Percentiles rank a stretch among this genome's conserved stretches.
Evolutionary conservation across 108 stramenopile species (phyloP).

Genomic region (Parietichytrium sp.): DNA sequence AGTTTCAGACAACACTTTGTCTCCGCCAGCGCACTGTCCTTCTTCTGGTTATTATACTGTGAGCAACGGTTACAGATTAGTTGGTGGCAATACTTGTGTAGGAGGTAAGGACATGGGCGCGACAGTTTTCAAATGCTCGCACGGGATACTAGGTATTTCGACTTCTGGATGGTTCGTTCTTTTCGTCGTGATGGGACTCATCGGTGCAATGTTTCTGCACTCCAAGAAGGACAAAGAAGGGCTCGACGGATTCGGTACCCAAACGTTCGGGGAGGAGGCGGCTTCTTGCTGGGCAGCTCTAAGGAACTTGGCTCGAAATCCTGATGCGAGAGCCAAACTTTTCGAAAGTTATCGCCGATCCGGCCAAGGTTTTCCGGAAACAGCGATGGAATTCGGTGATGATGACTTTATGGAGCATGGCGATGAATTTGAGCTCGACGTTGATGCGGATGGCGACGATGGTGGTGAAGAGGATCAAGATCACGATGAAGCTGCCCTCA

Average conservation of each 20-base stretch:
- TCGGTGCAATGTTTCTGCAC: background rate
- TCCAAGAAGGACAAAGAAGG: background rate
- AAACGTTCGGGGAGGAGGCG: slow-evolving; percentile 1
- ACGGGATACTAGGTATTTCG: background rate
- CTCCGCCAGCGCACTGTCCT: background rate
- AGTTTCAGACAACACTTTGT: background rate
- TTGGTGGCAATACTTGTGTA: slow-evolving; percentile 22
- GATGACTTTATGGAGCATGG: too few relatives aligned
- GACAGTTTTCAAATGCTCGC: background rate
- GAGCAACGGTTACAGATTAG: slow-evolving; percentile 14
- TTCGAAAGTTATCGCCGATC: too few relatives aligned
- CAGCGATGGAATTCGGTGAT: too few relatives aligned
- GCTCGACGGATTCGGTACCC: background rate
- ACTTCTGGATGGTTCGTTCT: background rate
- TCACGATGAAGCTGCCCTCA: too few relatives aligned
- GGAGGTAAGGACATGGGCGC: background rate
- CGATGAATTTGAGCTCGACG: too few relatives aligned
- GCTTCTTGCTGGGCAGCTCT: background rate
- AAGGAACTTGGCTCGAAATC: background rate
- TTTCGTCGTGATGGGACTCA: background rate
- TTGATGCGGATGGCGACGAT: too few relatives aligned
- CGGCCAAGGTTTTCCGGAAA: too few relatives aligned
- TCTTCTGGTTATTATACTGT: background rate
- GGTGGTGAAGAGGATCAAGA: too few relatives aligned
- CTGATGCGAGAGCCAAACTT: too few relatives aligned